phyloP scores from a whole-genome alignment of 345 rosid genomes.

The Arabidopsis arenosa region DNA sequence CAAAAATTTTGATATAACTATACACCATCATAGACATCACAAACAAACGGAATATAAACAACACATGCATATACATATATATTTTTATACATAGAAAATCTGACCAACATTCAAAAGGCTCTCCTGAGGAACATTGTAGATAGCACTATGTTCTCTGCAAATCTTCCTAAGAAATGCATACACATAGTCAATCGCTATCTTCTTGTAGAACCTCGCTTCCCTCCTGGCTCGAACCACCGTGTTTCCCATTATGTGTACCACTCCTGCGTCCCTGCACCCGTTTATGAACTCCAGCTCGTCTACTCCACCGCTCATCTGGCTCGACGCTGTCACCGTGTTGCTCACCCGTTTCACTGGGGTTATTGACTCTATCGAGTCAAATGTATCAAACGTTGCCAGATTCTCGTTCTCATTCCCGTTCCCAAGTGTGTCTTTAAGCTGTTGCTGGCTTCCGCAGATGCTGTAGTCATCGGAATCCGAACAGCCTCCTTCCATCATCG shows the following conservation, averaged over 20 bases:
- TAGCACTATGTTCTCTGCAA: constrained; percentile 73
- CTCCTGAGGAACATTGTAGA: constrained; percentile 78
- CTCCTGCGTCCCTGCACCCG: constrained; percentile 65
- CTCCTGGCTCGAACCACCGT: constrained; percentile 67
- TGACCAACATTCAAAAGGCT: constrained; percentile 78
- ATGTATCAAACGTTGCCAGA: constrained; percentile 38
- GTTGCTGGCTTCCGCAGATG: constrained; percentile 51
- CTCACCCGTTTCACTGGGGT: constrained; percentile 35
- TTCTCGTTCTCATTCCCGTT: constrained; percentile 28
- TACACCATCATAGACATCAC: constrained; percentile 15
- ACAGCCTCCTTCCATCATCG: constrained; percentile 73
- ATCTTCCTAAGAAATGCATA: constrained; percentile 86
- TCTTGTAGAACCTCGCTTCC: constrained; percentile 66
- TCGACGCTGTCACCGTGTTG: constrained; percentile 48
- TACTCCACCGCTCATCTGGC: constrained; percentile 56
- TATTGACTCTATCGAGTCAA: constrained; percentile 43
- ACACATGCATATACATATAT: constrained; percentile 8
- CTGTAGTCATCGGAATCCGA: constrained; percentile 83
- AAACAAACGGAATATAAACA: neutral
- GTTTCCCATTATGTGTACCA: constrained; percentile 80
- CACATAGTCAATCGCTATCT: constrained; percentile 64
- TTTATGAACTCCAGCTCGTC: constrained; percentile 68
- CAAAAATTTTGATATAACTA: constrained; percentile 17
- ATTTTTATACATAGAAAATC: constrained; percentile 61
- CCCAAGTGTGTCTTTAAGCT: constrained; percentile 42